Evolutionary conservation across 1,284 basidiomycete species (phyloP).

Genomic region (Papiliotrema fonsecae): DNA sequence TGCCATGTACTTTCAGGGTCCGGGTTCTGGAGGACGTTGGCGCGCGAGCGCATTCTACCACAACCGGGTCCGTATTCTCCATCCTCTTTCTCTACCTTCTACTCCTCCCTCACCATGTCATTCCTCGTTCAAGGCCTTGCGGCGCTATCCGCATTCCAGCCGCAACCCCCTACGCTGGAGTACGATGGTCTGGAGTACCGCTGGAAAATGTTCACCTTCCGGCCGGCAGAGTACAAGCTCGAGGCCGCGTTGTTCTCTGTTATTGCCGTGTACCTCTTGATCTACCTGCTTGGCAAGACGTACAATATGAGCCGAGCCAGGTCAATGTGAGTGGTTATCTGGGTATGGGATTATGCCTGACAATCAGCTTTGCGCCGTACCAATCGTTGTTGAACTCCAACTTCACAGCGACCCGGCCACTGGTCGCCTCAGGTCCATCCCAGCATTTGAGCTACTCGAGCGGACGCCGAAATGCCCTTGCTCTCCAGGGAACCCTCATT

Average conservation of each 20-base stretch:
- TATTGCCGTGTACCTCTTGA: slow-evolving; percentile 47
- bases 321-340: slow-evolving; percentile 37
- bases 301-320: slow-evolving; percentile 35
- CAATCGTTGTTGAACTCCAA: slow-evolving; percentile 19
- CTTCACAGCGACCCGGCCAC: slow-evolving; percentile 28
- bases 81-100: not conserved
- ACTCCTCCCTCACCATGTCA: slow-evolving; percentile 2
- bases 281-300: slow-evolving; percentile 38
- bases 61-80: not conserved
- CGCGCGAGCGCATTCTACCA: not conserved
- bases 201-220: slow-evolving; percentile 71
- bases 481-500: slow-evolving; percentile 70
- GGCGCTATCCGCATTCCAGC: slow-evolving; percentile 51
- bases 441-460: slow-evolving; percentile 75
- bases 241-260: slow-evolving; percentile 59
- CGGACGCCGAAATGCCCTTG: slow-evolving; percentile 68
- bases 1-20: too few relatives aligned
- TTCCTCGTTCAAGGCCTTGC: slow-evolving; percentile 46
- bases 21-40: too few relatives aligned
- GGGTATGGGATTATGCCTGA: not conserved
- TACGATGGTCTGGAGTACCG: slow-evolving; percentile 62
- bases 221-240: slow-evolving; percentile 70
- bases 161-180: slow-evolving; percentile 48
- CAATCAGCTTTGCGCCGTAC: slow-evolving; percentile 21
- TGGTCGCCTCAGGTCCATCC: slow-evolving; percentile 34